Conservation (phyloP, 2,329 filamentous ascomycete species). For the Helminthosporium solani region DNA sequence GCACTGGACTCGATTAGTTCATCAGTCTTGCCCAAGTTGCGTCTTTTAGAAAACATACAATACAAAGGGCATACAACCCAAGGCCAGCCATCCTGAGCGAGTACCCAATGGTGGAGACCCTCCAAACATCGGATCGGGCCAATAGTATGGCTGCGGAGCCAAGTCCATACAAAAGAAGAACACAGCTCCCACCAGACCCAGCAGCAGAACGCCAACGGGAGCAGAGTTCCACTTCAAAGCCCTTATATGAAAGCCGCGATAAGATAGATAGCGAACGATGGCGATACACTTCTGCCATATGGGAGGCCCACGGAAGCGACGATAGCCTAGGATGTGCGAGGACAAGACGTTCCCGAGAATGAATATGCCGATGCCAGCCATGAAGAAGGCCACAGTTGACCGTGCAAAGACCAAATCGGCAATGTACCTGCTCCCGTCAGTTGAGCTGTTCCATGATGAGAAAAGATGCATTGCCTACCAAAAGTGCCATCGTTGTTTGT, state of each 20-base stretch:
- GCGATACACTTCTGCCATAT: slow-evolving; percentile 19
- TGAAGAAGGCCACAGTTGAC: slow-evolving; percentile 56
- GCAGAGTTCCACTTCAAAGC: slow-evolving; percentile 29
- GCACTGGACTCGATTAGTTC: slow-evolving; percentile 28
- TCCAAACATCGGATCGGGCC: slow-evolving; percentile 18
- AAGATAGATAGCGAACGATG: slow-evolving; percentile 26
- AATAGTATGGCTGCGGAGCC: slow-evolving; percentile 23
- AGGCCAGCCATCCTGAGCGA: slow-evolving; percentile 30
- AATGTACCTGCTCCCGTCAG: slow-evolving; percentile 57
- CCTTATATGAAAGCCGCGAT: slow-evolving; percentile 27
- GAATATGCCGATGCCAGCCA: slow-evolving; percentile 52
- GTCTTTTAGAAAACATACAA: slow-evolving; percentile 21
- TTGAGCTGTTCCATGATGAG: too few relatives aligned
- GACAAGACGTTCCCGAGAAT: slow-evolving; percentile 43
- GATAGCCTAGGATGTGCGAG: slow-evolving; percentile 26
- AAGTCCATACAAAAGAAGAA: slow-evolving; percentile 34
- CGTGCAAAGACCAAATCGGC: slow-evolving; percentile 57
- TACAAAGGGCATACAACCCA: slow-evolving; percentile 32
- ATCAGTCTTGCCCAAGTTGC: rapidly evolving
- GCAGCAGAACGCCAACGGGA: slow-evolving; percentile 25
- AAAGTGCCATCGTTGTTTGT: slow-evolving; percentile 50
- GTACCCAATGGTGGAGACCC: slow-evolving; percentile 33
- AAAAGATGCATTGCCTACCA: slow-evolving; percentile 41
- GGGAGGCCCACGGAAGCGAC: slow-evolving; percentile 4
- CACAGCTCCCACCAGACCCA: slow-evolving; percentile 21